Base-by-base conservation (phyloP, 495 filamentous ascomycete genomes). In the Lasiosphaeria ovina region DNA sequence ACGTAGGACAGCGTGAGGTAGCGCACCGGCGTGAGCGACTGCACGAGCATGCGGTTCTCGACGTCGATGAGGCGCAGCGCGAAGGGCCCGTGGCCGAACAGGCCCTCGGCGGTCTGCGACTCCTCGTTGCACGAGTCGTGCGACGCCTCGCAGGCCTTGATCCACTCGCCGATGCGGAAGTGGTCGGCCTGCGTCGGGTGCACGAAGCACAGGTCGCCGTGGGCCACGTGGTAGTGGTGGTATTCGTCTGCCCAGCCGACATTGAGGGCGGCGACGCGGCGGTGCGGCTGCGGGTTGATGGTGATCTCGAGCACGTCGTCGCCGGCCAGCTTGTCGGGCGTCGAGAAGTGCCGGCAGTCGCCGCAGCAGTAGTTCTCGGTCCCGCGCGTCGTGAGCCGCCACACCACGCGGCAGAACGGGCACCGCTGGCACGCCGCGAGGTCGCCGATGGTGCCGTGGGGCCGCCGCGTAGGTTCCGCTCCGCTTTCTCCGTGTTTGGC, bases 51-150 rank as follows among this genome's bases (percentile, higher is more conserved):
- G 35, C 52, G 52, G 7, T 4, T 16, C 14, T 55, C 52, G 9
- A 55, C 52, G 35, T 55, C 52, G 14, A 55, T 40, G 2, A 55
- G 16, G 12, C 52, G 52, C 11, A 55, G 17, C 5, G 52, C n/a
- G 10, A 3, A 4, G 6, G 38, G 12, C 12, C 12, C 5, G 24
- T 55, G 52, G 6, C 52, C 34, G 17, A 55, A 55, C 9, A 55
- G 52, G 6, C 5, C 17, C 3, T 1, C 7, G 35, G 14, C 3
- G n/a, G 12, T 31, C 52, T 6, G 1, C 14, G 9, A 8, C 6
- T 38, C 24, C 16, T 55, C 35, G 35, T 38, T 55, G 52, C 52
- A 55, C 5, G 7, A 55, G 1, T 14, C 35, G 14, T 55, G 52
- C 2, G 9, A 11, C 16, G n/a, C 3, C n/a, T 55, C 52, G 52